Evolutionary conservation across 139 green algal genomes (phyloP).

Genomic region (Nannochloris sp.): DNA sequence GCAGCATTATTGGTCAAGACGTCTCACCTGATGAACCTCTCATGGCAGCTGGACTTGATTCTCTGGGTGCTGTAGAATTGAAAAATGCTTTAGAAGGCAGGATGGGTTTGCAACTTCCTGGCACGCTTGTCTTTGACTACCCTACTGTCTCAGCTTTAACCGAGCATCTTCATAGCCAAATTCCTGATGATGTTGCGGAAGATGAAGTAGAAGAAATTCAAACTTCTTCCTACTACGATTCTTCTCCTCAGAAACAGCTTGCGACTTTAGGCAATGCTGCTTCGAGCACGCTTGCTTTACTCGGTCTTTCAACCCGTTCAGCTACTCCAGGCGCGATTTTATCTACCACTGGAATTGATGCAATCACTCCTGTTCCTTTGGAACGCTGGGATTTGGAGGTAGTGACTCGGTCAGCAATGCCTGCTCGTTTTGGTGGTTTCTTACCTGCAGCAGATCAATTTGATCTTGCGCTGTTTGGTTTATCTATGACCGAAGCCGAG

Average conservation of each 20-base stretch:
- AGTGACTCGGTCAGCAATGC: neutral
- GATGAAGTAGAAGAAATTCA: neutral
- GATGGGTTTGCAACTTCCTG: constrained; percentile 55
- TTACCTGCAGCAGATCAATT: constrained; percentile 50
- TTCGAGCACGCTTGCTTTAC: neutral
- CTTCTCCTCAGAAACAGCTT: no score
- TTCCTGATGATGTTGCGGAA: constrained; percentile 2
- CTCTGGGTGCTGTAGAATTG: constrained; percentile 52
- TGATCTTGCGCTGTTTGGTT: constrained; percentile 38
- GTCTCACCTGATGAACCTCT: constrained; percentile 47
- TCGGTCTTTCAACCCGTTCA: neutral
- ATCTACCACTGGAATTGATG: constrained; percentile 18
- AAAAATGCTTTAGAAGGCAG: constrained; percentile 43
- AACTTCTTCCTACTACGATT: neutral
- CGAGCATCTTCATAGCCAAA: neutral
- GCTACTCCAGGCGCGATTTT: constrained; percentile 12
- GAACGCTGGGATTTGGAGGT: constrained; percentile 50
- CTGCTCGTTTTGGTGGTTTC: constrained; percentile 59
- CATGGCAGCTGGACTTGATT: constrained; percentile 76
- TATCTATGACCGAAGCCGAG: constrained; percentile 47
- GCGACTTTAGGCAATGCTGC: neutral
- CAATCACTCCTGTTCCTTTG: constrained; percentile 39
- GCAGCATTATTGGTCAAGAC: constrained; percentile 32
- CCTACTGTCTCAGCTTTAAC: constrained; percentile 47
- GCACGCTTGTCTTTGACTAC: constrained; percentile 85